Evolutionary conservation across 2,329 filamentous ascomycete species (phyloP).

Genomic region (Hypoxylon sp.): DNA sequence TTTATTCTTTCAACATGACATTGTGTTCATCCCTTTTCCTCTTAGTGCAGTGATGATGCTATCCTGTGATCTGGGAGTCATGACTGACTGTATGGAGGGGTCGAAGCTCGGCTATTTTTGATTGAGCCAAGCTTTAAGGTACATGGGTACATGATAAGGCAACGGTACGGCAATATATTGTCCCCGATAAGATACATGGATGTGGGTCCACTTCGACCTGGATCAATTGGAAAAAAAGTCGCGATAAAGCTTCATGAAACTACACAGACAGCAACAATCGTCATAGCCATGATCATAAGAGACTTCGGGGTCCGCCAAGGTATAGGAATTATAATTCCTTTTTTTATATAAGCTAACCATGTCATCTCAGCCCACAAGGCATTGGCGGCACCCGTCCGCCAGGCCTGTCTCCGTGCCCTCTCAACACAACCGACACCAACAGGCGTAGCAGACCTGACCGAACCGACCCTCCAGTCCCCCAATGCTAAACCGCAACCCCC

Average conservation of each 20-base stretch:
- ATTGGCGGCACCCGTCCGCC: slow-evolving; percentile 61
- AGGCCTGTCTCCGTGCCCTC: slow-evolving; percentile 59
- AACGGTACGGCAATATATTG: slow-evolving; percentile 28
- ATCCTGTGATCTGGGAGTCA: not conserved
- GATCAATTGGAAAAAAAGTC: slow-evolving; percentile 43
- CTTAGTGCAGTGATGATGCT: not conserved
- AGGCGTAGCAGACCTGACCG: slow-evolving; percentile 46
- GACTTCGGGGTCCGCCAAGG: slow-evolving; percentile 54
- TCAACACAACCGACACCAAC: slow-evolving; percentile 54
- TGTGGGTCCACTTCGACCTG: slow-evolving; percentile 14
- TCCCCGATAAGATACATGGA: slow-evolving; percentile 26
- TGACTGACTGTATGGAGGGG: not conserved
- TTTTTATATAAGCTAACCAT: slow-evolving; percentile 45
- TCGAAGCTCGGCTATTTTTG: slow-evolving; percentile 1
- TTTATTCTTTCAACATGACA: not conserved
- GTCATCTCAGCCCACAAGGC: slow-evolving; percentile 65
- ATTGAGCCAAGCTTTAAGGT: not conserved
- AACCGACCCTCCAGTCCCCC: slow-evolving; percentile 40
- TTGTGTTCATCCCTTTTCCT: not conserved
- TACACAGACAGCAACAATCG: slow-evolving; percentile 21
- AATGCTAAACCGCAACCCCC: slow-evolving; percentile 44
- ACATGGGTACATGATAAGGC: slow-evolving; percentile 10
- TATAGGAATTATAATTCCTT: slow-evolving; percentile 28
- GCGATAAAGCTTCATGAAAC: slow-evolving; percentile 31
- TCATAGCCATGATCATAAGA: slow-evolving; percentile 54